phyloP scores from a whole-genome alignment of 2,329 filamentous ascomycete genomes.

The Fusarium solani-melongenae region DNA sequence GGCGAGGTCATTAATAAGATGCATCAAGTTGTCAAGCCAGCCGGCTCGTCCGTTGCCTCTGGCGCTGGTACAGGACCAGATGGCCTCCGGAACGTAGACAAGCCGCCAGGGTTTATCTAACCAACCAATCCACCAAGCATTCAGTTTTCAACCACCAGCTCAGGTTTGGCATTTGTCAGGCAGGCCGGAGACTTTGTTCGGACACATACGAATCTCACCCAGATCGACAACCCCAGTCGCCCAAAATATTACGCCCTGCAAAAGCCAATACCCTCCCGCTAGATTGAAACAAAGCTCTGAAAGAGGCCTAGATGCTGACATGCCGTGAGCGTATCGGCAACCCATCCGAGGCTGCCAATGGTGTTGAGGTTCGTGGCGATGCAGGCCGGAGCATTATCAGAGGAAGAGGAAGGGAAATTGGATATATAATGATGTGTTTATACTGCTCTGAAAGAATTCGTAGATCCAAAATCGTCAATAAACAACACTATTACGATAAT shows the following conservation, averaged over 20 bases:
- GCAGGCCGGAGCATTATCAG: background rate
- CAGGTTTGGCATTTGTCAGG: background rate
- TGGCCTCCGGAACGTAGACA: background rate
- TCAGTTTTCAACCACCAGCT: background rate
- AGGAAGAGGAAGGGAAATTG: background rate
- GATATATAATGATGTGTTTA: conserved; percentile 9
- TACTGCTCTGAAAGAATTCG: too few species aligned
- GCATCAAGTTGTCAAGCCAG: background rate
- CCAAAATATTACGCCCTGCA: background rate
- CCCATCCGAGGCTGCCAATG: background rate
- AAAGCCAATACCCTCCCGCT: background rate
- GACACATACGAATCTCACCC: background rate
- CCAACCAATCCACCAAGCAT: background rate
- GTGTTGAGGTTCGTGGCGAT: background rate
- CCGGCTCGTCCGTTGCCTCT: background rate
- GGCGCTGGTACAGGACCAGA: background rate
- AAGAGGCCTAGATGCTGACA: background rate
- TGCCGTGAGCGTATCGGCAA: background rate
- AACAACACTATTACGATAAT: conserved; percentile 9
- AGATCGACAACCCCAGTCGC: background rate
- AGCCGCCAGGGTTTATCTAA: background rate
- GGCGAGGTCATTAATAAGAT: background rate
- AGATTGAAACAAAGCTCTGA: background rate
- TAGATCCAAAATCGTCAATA: background rate
- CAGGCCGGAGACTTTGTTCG: conserved; percentile 1